These are phyloP conservation scores for Nakaseomyces nivariensis DNA, from an alignment of 1,139 yeast genomes.

Conservation along the genomic window DNA sequence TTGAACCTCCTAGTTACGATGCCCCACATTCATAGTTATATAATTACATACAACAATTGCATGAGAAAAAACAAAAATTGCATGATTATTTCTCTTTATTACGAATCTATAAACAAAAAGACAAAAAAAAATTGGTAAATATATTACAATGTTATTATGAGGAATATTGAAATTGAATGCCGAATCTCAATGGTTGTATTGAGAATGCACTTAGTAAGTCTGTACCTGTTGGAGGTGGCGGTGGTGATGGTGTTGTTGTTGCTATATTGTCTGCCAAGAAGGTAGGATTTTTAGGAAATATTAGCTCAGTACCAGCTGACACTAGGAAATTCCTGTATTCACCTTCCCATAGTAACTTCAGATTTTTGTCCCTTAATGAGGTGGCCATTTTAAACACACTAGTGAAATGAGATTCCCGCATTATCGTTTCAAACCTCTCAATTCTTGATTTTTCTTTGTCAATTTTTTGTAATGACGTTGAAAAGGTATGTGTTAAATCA, in stretches of 20 bases:
- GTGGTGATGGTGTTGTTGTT: too few relatives aligned
- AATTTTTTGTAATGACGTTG: constrained; percentile 26
- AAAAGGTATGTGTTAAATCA: constrained; percentile 25
- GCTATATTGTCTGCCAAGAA: background rate
- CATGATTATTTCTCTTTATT: background rate
- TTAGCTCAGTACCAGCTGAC: constrained; percentile 56
- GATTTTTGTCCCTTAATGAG: constrained; percentile 50
- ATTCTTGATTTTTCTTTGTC: constrained; percentile 36
- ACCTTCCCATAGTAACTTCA: constrained; percentile 82
- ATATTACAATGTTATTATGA: constrained; percentile 5
- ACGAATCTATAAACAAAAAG: too few relatives aligned
- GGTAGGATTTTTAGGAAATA: constrained; percentile 4
- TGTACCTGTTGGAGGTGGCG: background rate
- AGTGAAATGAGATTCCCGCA: constrained; percentile 46
- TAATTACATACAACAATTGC: too few relatives aligned
- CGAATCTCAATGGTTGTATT: constrained; percentile 20
- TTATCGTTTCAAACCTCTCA: constrained; percentile 44
- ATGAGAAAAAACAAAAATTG: background rate
- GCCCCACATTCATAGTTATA: background rate
- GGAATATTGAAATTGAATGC: constrained; percentile 26
- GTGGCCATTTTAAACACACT: constrained; percentile 72
- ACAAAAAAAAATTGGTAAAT: background rate
- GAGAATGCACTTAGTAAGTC: constrained; percentile 4
- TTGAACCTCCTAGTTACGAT: constrained; percentile 12
- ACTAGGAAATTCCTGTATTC: constrained; percentile 68